Percentiles rank a stretch among this genome's conserved stretches.
These are phyloP conservation scores for Hyaloperonospora arabidopsidis DNA, from an alignment of 352 stramenopile species.

Conservation along the genomic window DNA sequence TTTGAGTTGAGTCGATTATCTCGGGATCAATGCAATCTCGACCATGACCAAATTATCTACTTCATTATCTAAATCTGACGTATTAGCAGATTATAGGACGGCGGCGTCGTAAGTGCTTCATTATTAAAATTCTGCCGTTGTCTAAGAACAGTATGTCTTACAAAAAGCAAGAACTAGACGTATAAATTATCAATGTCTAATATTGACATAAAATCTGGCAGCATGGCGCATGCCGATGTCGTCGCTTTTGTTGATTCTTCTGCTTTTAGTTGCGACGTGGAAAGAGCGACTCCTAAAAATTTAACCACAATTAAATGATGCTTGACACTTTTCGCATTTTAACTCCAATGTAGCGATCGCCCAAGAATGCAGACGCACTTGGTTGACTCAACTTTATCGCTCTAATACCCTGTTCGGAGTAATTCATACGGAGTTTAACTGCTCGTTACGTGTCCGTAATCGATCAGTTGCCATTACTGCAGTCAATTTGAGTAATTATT, in stretches of 20 bases:
- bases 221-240: slow-evolving; percentile 28
- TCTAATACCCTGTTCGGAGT: too few relatives aligned
- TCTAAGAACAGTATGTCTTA: slow-evolving; percentile 68
- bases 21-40: too few relatives aligned
- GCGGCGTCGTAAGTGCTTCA: too few relatives aligned
- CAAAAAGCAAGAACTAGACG: slow-evolving; percentile 27
- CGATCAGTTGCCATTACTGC: too few relatives aligned
- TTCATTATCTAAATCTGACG: too few relatives aligned
- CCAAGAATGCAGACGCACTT: slow-evolving; percentile 22
- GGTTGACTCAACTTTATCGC: too few relatives aligned
- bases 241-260: slow-evolving; percentile 40
- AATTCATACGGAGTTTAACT: too few relatives aligned
- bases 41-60: too few relatives aligned
- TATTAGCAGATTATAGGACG: too few relatives aligned
- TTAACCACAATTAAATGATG: slow-evolving; percentile 2
- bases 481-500: too few relatives aligned
- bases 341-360: slow-evolving; percentile 11
- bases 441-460: too few relatives aligned
- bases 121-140: too few relatives aligned
- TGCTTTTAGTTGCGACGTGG: slow-evolving; percentile 22
- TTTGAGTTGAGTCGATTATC: slow-evolving; percentile 52
- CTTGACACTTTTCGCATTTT: slow-evolving; percentile 6
- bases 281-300: slow-evolving; percentile 10
- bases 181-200: slow-evolving; percentile 17
- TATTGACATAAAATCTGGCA: slow-evolving; percentile 49